Percentiles rank a stretch among this genome's conserved stretches.
These are phyloP conservation scores for Coleophoma crateriformis DNA, from an alignment of 2,329 filamentous ascomycete genomes.

Conservation along the genomic window DNA sequence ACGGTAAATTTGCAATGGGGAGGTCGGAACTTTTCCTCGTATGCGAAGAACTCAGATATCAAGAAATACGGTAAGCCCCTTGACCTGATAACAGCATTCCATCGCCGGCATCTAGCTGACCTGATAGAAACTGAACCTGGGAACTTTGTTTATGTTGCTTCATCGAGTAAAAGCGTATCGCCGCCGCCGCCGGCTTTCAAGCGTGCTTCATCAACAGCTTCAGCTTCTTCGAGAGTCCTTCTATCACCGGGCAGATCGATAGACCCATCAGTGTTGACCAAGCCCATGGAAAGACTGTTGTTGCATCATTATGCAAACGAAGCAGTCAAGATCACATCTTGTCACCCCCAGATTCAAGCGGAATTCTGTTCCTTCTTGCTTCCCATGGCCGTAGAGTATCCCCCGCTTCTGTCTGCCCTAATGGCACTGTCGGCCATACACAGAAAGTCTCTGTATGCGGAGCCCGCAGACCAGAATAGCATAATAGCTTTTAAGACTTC, in stretches of 20 bases:
- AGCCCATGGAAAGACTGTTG: constrained; percentile 1
- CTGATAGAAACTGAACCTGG: background rate
- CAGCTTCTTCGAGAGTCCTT: background rate
- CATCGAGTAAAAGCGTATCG: background rate
- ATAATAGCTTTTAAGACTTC: background rate
- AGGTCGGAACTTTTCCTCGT: background rate
- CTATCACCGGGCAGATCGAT: background rate
- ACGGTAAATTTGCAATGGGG: background rate
- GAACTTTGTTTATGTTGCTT: constrained; percentile 1
- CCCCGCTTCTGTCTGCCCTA: constrained; percentile 33
- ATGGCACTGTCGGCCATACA: constrained; percentile 35
- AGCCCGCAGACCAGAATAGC: background rate
- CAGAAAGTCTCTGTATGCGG: constrained; percentile 27
- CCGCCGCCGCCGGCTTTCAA: background rate
- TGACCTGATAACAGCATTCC: background rate
- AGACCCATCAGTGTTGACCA: background rate
- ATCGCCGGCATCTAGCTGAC: background rate
- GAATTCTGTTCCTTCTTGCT: constrained; percentile 35
- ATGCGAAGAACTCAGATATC: background rate
- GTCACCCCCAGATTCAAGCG: constrained; percentile 25
- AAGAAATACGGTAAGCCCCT: background rate
- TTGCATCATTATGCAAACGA: background rate
- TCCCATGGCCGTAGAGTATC: constrained; percentile 34
- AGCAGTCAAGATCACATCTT: background rate
- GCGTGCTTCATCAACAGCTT: background rate